Conservation (phyloP, 2,329 filamentous ascomycete species). For the Zymoseptoria pseudotritici region DNA sequence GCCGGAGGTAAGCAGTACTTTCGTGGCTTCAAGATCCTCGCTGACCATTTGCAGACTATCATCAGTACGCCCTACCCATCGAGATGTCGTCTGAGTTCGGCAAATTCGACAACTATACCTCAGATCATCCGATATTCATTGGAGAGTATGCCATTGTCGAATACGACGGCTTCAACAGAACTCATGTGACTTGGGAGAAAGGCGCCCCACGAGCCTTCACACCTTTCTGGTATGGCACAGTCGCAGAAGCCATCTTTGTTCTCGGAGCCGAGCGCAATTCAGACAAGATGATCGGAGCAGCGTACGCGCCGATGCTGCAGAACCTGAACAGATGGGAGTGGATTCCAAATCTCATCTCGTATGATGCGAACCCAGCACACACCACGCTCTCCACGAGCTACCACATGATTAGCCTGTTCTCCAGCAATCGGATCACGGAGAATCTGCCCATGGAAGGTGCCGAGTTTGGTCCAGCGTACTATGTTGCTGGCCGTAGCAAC, state of each 20-base stretch:
- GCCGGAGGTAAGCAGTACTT: background rate
- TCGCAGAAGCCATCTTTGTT: slow-evolving; percentile 59
- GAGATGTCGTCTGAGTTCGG: slow-evolving; percentile 24
- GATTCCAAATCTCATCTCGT: slow-evolving; percentile 34
- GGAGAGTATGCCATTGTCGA: slow-evolving; percentile 49
- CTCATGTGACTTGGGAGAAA: slow-evolving; percentile 36
- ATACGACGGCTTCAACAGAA: slow-evolving; percentile 32
- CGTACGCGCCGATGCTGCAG: slow-evolving; percentile 35
- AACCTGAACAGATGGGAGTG: slow-evolving; percentile 28
- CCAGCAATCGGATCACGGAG: slow-evolving; percentile 38
- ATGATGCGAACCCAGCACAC: slow-evolving; percentile 31
- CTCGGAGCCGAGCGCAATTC: slow-evolving; percentile 59
- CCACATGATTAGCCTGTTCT: slow-evolving; percentile 35
- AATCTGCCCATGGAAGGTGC: slow-evolving; percentile 37
- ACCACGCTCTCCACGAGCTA: slow-evolving; percentile 27
- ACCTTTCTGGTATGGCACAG: slow-evolving; percentile 46
- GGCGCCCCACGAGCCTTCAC: slow-evolving; percentile 39
- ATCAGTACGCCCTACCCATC: slow-evolving; percentile 27
- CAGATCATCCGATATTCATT: slow-evolving; percentile 29
- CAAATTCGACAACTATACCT: slow-evolving; percentile 43
- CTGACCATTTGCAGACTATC: slow-evolving; percentile 19
- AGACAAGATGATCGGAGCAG: slow-evolving; percentile 49
- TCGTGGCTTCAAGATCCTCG: background rate
- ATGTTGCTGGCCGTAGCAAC: slow-evolving; percentile 37
- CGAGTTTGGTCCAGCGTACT: slow-evolving; percentile 38